These are phyloP conservation scores for Suhomyces kilbournensis DNA, from an alignment of 805 yeast genomes.

Conservation along the genomic window DNA sequence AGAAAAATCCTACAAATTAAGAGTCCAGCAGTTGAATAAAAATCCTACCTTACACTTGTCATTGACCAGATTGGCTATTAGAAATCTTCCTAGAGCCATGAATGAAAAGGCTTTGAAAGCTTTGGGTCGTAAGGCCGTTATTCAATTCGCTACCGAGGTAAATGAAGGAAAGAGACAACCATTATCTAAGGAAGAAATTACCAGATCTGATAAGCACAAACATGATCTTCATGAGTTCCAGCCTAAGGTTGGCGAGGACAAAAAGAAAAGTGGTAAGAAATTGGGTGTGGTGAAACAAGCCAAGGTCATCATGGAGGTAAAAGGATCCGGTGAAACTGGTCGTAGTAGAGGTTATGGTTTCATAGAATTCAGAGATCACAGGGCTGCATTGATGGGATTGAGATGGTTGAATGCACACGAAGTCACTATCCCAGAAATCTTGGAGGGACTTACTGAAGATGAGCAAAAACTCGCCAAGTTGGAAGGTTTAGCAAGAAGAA, in stretches of 20 bases:
- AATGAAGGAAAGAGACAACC: constrained; percentile 73
- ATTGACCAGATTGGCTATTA: constrained; percentile 89
- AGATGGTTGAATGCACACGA: constrained; percentile 96
- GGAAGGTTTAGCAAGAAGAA: constrained; percentile 61
- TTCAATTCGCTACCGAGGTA: constrained; percentile 89
- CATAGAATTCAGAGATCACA: constrained; percentile 88
- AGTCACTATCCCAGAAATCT: constrained; percentile 67
- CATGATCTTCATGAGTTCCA: constrained; percentile 30
- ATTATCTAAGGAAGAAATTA: constrained; percentile 81
- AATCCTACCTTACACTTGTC: constrained; percentile 91
- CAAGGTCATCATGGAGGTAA: constrained; percentile 88
- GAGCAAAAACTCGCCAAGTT: constrained; percentile 54
- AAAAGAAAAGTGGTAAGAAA: constrained; percentile 61
- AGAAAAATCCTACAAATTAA: constrained; percentile 78
- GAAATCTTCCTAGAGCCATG: constrained; percentile 93
- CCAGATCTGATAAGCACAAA: constrained; percentile 73
- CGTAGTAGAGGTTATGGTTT: constrained; percentile 97
- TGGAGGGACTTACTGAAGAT: constrained; percentile 67
- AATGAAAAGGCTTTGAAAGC: constrained; percentile 85
- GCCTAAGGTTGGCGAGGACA: constrained; percentile 34
- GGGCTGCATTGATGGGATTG: constrained; percentile 89
- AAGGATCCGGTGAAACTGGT: constrained; percentile 82
- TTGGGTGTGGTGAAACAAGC: constrained; percentile 92
- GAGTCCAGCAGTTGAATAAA: constrained; percentile 86
- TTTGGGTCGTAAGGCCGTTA: constrained; percentile 90